Evolutionary conservation across 1,139 yeast genomes (phyloP), one percentile per base, ranked within the genome.

Genomic region (Protomyces inouyei): DNA sequence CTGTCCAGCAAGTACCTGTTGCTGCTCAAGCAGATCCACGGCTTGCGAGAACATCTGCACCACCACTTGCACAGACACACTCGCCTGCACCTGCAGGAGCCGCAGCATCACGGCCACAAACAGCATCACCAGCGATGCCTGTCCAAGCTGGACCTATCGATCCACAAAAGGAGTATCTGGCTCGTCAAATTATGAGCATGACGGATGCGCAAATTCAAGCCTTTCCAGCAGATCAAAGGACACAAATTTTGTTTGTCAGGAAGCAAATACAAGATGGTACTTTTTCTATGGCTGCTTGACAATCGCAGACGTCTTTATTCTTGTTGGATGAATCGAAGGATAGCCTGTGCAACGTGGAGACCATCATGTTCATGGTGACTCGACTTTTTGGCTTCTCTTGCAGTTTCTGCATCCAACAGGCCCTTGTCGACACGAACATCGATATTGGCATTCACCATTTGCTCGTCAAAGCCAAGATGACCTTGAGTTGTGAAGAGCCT

Each of bases 391-490:
- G 46, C 61, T 32, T 40, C 51, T 45, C 36, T 40, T 37, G 52
- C 60, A 51, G 59, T 38, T 45, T 51, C 64, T 14, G 28, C 45
- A 21, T 38, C 57, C 45, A 60, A 32, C n/a, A 60, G 35, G 12
- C 52, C 57, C 37, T 60, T 52, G 36, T 60, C 64, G 2, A 52
- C 54, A 6, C 64, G 64, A n/a, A 36, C 57, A n/a, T 69, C 66
- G 5, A 72, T 68, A 32, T 74, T 61, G 8, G 64, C 68, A 68
- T 71, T 66, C 72, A 77, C 73, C 73, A 77, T 67, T 61, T 76
- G 80, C 0, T 79, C 75, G 35, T 78, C 73, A 71, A 88, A 90
- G 73, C 91, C 97, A 0, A 97, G 97, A 72, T 91, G 97, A 0
- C 96, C 97, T 73, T 91, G 97, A 70, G 89, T 83, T 0, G 95